A percentile compares a stretch with the other conserved stretches of the same genome.
phyloP scores from a whole-genome alignment of 306 rosid genomes.

The Cicer judaicum region DNA sequence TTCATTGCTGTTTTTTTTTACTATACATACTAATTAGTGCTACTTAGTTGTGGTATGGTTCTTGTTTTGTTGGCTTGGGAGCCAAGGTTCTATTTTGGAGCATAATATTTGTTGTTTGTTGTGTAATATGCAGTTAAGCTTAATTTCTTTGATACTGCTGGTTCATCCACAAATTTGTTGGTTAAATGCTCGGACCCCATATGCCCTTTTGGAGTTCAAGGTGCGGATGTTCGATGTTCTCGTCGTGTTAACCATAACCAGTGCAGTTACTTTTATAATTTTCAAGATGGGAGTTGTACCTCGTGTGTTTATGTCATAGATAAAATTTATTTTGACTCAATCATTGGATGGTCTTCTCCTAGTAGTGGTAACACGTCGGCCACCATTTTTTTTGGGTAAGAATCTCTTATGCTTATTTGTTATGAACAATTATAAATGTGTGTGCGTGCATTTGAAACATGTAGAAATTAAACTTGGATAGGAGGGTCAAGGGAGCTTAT shows the following conservation, averaged over 20 bases:
- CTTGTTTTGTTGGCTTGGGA: slow-evolving; percentile 16
- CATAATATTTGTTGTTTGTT: slow-evolving; percentile 34
- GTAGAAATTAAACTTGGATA: no score
- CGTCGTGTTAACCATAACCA: slow-evolving; percentile 62
- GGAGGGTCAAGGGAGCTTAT: no score
- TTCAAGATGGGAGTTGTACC: slow-evolving; percentile 93
- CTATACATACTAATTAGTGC: neutral
- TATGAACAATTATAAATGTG: slow-evolving; percentile 11
- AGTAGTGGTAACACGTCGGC: slow-evolving; percentile 71
- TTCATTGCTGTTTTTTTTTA: neutral
- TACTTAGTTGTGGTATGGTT: slow-evolving; percentile 2
- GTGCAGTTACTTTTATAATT: slow-evolving; percentile 80
- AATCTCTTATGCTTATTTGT: slow-evolving; percentile 16
- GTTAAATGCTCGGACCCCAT: slow-evolving; percentile 79
- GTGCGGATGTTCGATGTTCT: slow-evolving; percentile 68
- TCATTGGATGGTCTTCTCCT: slow-evolving; percentile 68
- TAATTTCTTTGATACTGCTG: slow-evolving; percentile 72
- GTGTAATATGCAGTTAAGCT: slow-evolving; percentile 74
- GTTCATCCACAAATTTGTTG: slow-evolving; percentile 66
- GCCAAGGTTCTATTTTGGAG: slow-evolving; percentile 25
- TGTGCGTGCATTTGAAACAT: neutral
- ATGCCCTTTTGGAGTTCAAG: slow-evolving; percentile 67
- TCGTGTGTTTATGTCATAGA: slow-evolving; percentile 80
- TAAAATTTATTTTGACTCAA: slow-evolving; percentile 74
- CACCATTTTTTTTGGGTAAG: slow-evolving; percentile 87